phyloP scores from a whole-genome alignment of 2,329 filamentous ascomycete species.

The Cercospora sp. region DNA sequence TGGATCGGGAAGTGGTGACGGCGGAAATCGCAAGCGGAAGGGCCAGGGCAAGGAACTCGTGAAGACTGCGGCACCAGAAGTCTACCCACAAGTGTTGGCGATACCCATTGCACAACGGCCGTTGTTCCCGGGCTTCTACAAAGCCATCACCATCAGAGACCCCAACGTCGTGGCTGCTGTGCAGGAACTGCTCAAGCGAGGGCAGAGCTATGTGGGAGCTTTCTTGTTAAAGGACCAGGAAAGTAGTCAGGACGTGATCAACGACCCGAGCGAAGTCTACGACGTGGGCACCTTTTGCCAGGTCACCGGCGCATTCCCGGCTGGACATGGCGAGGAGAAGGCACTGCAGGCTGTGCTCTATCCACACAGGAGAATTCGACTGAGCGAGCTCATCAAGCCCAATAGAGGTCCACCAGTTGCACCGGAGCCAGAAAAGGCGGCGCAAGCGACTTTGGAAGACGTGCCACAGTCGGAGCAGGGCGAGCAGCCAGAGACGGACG shows the following conservation, averaged over 20 bases:
- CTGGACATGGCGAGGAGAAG: slow-evolving; percentile 70
- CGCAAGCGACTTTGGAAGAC: slow-evolving; percentile 49
- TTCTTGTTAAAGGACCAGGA: slow-evolving; percentile 97
- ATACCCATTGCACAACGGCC: slow-evolving; percentile 93
- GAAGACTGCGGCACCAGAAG: slow-evolving; percentile 87
- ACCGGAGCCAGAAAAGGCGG: slow-evolving; percentile 55
- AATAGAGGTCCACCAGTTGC: slow-evolving; percentile 46
- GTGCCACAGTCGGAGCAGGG: slow-evolving; percentile 12
- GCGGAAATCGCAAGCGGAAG: slow-evolving; percentile 72
- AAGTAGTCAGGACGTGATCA: slow-evolving; percentile 89
- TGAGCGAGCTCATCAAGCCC: slow-evolving; percentile 79
- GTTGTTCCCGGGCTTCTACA: slow-evolving; percentile 97
- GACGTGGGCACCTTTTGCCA: slow-evolving; percentile 97
- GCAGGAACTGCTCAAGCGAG: slow-evolving; percentile 92
- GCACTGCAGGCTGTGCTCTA: slow-evolving; percentile 91
- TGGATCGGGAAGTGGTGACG: slow-evolving; percentile 43
- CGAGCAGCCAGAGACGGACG: slow-evolving; percentile 49
- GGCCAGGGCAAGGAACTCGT: slow-evolving; percentile 69
- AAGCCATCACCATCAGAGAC: slow-evolving; percentile 94
- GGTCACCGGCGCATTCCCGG: slow-evolving; percentile 92
- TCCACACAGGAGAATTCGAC: slow-evolving; percentile 88
- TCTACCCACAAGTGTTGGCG: slow-evolving; percentile 96
- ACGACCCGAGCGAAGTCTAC: slow-evolving; percentile 85
- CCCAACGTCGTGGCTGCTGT: slow-evolving; percentile 89
- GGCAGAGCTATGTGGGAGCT: slow-evolving; percentile 94